These are phyloP conservation scores for Amoeboaphelidium occidentale DNA, from an alignment of 371 early-diverging fungal genomes.

Conservation along the genomic window DNA sequence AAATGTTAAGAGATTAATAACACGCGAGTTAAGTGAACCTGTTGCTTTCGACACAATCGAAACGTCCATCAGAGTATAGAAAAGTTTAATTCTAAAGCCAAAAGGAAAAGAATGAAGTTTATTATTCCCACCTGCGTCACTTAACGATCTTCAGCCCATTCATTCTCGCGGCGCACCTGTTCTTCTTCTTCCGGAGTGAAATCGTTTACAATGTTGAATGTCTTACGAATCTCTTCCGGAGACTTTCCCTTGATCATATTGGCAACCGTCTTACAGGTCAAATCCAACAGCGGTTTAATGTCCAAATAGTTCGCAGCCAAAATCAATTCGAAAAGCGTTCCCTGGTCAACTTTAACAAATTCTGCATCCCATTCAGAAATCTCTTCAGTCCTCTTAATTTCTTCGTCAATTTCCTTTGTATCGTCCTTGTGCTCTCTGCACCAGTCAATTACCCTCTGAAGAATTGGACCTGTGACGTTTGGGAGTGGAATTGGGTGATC, in stretches of 20 bases:
- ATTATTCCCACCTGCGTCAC: no score
- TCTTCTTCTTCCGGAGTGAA: slow-evolving; percentile 86
- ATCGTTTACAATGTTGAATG: slow-evolving; percentile 81
- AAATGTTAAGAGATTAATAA: no score
- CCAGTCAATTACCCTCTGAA: slow-evolving; percentile 53
- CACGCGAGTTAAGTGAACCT: no score
- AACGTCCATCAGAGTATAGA: no score
- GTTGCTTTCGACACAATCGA: no score
- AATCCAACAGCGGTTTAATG: slow-evolving; percentile 71
- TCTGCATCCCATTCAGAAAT: slow-evolving; percentile 57
- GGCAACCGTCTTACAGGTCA: slow-evolving; percentile 90
- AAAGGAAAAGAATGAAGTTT: no score
- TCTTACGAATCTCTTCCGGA: slow-evolving; percentile 75
- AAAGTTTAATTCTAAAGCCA: no score
- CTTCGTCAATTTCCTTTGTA: slow-evolving; percentile 18
- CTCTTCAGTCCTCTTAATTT: slow-evolving; percentile 25
- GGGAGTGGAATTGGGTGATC: slow-evolving; percentile 45
- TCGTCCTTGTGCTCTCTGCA: slow-evolving; percentile 57
- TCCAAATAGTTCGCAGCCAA: slow-evolving; percentile 88
- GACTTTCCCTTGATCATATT: slow-evolving; percentile 90
- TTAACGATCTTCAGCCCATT: slow-evolving; percentile 60
- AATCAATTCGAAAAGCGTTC: slow-evolving; percentile 62
- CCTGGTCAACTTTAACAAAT: slow-evolving; percentile 63
- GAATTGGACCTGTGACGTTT: slow-evolving; percentile 58
- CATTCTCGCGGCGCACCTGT: slow-evolving; percentile 67